phyloP scores from a whole-genome alignment of 2,329 filamentous ascomycete genomes.

The Alternaria arbusti region DNA sequence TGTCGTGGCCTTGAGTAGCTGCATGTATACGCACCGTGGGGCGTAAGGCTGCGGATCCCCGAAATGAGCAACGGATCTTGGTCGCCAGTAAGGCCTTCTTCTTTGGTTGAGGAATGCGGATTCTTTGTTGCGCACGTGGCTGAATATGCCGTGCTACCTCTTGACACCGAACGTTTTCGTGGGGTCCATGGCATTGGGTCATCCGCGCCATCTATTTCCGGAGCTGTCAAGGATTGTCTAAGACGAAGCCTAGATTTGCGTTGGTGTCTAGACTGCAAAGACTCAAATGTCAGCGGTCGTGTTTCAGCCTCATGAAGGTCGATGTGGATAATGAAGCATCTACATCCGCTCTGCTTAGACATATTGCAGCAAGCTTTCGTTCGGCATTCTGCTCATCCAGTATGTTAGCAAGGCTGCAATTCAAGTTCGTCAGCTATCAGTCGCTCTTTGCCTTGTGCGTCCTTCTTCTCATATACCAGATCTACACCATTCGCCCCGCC shows the following conservation, averaged over 20 bases:
- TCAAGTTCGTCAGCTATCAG: not conserved
- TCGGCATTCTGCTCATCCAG: not conserved
- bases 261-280: not conserved
- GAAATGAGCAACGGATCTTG: not conserved
- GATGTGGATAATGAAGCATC: not conserved
- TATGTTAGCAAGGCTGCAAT: not conserved
- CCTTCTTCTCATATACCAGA: not conserved
- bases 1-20: not conserved
- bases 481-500: not conserved
- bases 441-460: not conserved
- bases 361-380: not conserved
- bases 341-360: not conserved
- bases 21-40: not conserved
- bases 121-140: not conserved
- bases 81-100: not conserved
- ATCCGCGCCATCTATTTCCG: not conserved
- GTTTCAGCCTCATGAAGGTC: not conserved
- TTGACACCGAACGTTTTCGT: not conserved
- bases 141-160: not conserved
- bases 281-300: not conserved
- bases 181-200: not conserved
- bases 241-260: not conserved
- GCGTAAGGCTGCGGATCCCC: not conserved
- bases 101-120: not conserved
- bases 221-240: not conserved